Conservation (phyloP, 768 basidiomycete species). For the Hortiboletus flavorubellus region DNA sequence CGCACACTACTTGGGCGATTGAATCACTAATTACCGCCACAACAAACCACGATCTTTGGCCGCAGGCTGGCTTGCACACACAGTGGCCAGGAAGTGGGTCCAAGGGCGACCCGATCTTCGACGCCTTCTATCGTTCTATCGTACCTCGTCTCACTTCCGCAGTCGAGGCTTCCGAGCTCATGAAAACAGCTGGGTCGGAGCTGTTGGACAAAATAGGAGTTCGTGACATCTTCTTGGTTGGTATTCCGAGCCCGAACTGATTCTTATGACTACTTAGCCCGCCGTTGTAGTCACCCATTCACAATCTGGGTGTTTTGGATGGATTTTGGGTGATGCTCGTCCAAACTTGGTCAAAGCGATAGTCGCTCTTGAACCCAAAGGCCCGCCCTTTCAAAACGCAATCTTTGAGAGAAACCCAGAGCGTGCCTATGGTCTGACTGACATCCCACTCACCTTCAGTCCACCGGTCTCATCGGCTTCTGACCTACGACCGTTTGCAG, state of each 20-base stretch:
- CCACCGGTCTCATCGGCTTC: conserved; percentile 41
- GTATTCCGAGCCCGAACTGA: background rate
- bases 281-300: conserved; percentile 50
- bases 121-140: conserved; percentile 43
- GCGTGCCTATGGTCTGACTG: conserved; percentile 48
- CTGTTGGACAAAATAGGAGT: conserved; percentile 49
- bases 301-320: conserved; percentile 47
- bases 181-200: conserved; percentile 39
- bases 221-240: conserved; percentile 15
- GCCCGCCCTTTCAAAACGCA: conserved; percentile 44
- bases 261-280: conserved; percentile 30
- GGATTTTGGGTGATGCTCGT: conserved; percentile 46
- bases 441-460: conserved; percentile 42
- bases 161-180: conserved; percentile 36
- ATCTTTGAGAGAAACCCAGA: conserved; percentile 37
- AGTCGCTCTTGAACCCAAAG: conserved; percentile 47
- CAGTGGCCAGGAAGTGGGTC: conserved; percentile 55
- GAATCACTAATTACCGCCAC: conserved; percentile 46
- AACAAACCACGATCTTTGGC: conserved; percentile 40
- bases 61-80: conserved; percentile 43
- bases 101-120: conserved; percentile 42
- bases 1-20: conserved; percentile 29
- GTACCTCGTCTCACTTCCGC: conserved; percentile 38
- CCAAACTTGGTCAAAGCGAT: conserved; percentile 45
- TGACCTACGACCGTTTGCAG: conserved; percentile 33